Evolutionary conservation across 1,284 basidiomycete species (phyloP).

Genomic region (Cryptococcus depauperatus): DNA sequence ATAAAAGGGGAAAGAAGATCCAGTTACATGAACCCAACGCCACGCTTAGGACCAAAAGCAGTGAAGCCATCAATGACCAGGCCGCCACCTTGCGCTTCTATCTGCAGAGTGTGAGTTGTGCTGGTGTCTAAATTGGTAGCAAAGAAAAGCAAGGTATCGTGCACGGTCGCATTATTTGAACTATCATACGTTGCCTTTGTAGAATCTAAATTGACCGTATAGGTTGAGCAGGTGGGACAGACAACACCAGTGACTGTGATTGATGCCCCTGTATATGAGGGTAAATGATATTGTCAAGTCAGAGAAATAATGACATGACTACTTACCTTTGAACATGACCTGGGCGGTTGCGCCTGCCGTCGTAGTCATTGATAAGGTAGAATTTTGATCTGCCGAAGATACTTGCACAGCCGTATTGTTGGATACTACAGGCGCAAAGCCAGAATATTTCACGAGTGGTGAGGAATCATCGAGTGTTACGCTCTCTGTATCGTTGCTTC

Average conservation of each 20-base stretch:
- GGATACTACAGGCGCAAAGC: conserved; percentile 13
- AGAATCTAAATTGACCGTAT: conserved; percentile 13
- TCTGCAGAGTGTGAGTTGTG: conserved; percentile 14
- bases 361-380: conserved; percentile 24
- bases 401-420: conserved; percentile 5
- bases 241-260: conserved; percentile 21
- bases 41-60: conserved; percentile 20
- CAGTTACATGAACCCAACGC: conserved; percentile 23
- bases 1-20: not conserved
- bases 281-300: conserved; percentile 1
- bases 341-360: conserved; percentile 24
- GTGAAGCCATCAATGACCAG: conserved; percentile 23
- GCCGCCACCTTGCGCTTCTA: conserved; percentile 14
- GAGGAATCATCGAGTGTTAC: conserved; percentile 21
- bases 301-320: not conserved
- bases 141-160: conserved; percentile 23
- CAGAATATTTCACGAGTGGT: conserved; percentile 14
- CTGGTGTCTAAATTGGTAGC: conserved; percentile 21
- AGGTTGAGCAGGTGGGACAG: conserved; percentile 12
- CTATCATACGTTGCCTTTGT: conserved; percentile 15
- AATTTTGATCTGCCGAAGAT: conserved; percentile 14
- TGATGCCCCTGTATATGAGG: conserved; percentile 16
- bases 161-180: conserved; percentile 15
- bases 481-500: conserved; percentile 5
- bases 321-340: conserved; percentile 24